Evolutionary conservation across 2,329 filamentous ascomycete species (phyloP), one percentile per base, ranked within the genome.

Genomic region (Bipolaris gigantea): DNA sequence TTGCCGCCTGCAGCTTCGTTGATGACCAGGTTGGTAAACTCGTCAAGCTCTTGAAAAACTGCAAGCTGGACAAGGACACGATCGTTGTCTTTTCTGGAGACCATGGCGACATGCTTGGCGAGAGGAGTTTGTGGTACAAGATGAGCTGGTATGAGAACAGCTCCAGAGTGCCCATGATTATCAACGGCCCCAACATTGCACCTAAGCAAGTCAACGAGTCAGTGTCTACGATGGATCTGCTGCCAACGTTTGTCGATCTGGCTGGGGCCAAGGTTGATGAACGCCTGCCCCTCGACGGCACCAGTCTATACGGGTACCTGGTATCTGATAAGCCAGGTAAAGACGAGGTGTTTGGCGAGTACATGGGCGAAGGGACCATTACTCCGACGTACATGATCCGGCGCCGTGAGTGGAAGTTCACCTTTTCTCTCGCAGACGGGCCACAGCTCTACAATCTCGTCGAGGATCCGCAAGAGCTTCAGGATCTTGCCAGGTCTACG

Each of bases 101-200:
- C 72, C 92, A 97, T 70, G 92, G 92, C 51, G 92, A 97, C 75
- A 97, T 97, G 92, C 84, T 97, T 7, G 92, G 92, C 55, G 92
- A 97, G 79, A 87, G 91, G 48, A 89, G 89, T 5, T 79, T 97
- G 42, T 97, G 92, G 92, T 92, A 96, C 81, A 97, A 97, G 82
- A 97, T 97, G 92, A 91, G 86, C 70, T 97, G 94, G 83, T 96
- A 92, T 67, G 92, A 97, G 81, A 88, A 88, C 36, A 96, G 91
- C 11, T 90, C 91, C 41, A 88, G 92, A 25, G 92, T 97, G 19
- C 92, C 92, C 1, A 86, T 97, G 71, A 81, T 97, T 61, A 83
- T 96, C 72, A 88, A 91, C 74, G 86, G 92, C 66, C 92, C 86
- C 65, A 83, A 82, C 57, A 96, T 93, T 74, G 73, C 81, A 13